These are phyloP conservation scores for Coniochaeta sp. DNA, from an alignment of 2,329 filamentous ascomycete species.

Conservation along the genomic window DNA sequence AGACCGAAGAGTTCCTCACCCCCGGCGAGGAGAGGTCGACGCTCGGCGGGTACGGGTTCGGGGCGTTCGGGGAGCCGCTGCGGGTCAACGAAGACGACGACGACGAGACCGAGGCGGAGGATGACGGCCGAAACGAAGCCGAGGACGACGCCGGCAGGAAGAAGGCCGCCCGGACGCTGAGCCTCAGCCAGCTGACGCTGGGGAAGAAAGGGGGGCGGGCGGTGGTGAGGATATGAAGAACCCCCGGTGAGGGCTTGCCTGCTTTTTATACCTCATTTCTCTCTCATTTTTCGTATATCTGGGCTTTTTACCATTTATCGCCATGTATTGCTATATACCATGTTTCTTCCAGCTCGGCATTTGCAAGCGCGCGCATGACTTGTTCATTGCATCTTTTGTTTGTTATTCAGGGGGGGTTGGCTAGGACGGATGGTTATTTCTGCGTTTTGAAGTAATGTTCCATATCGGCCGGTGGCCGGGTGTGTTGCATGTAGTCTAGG, in stretches of 20 bases:
- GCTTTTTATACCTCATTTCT: neutral
- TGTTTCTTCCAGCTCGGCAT: neutral
- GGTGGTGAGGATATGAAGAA: neutral
- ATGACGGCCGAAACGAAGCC: neutral
- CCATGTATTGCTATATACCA: neutral
- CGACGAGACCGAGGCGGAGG: constrained; percentile 23
- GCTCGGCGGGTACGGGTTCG: constrained; percentile 17
- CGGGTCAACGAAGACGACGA: constrained; percentile 22
- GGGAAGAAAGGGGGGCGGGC: constrained; percentile 17
- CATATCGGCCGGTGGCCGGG: neutral
- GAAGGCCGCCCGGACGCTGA: constrained; percentile 57
- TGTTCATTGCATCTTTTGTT: neutral
- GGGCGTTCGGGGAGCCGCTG: constrained; percentile 35
- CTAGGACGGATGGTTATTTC: neutral
- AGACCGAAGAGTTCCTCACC: constrained; percentile 37
- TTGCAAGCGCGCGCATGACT: neutral
- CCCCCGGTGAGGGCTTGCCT: too few species aligned
- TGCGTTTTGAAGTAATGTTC: neutral
- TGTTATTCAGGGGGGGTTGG: neutral
- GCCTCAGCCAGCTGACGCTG: constrained; percentile 52
- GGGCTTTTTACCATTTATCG: neutral
- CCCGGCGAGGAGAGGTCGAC: constrained; percentile 36
- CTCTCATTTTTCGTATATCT: neutral
- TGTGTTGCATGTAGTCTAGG: neutral
- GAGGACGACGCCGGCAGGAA: constrained; percentile 28